Percentiles rank a stretch among this genome's conserved stretches.
Conservation (phyloP, 2,329 filamentous ascomycete species). For the Verticillium zaregamsianum region DNA sequence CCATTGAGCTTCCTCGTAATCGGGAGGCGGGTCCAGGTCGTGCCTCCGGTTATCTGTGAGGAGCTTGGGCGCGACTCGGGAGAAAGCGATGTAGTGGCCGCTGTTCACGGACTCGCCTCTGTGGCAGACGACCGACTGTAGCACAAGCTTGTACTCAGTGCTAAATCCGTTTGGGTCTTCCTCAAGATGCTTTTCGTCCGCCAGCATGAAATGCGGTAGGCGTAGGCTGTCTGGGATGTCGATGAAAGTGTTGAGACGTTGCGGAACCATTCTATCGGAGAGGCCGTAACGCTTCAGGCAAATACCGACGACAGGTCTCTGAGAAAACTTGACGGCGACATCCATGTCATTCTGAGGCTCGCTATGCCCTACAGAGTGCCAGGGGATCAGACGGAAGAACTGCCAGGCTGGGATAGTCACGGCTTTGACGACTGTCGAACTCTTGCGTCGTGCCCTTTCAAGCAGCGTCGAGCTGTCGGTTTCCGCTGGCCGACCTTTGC, state of each 20-base stretch:
- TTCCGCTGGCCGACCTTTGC: constrained; percentile 39
- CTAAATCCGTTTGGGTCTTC: constrained; percentile 60
- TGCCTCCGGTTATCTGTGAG: constrained; percentile 56
- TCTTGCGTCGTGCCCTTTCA: constrained; percentile 39
- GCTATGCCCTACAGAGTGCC: constrained; percentile 64
- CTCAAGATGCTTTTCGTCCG: constrained; percentile 65
- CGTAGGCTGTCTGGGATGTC: constrained; percentile 82
- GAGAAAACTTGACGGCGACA: constrained; percentile 82
- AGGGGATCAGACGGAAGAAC: constrained; percentile 91
- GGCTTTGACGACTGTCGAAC: constrained; percentile 62
- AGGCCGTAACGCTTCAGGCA: constrained; percentile 89
- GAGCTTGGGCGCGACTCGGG: constrained; percentile 65
- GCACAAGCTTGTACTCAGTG: constrained; percentile 86
- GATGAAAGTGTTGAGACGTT: constrained; percentile 74
- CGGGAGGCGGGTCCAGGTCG: constrained; percentile 54
- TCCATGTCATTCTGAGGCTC: constrained; percentile 66
- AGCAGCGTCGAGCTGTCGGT: constrained; percentile 36
- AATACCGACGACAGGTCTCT: constrained; percentile 83
- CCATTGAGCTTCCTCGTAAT: constrained; percentile 74
- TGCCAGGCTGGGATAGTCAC: constrained; percentile 97
- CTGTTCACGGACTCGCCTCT: constrained; percentile 79
- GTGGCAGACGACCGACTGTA: constrained; percentile 92
- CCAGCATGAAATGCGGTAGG: constrained; percentile 80
- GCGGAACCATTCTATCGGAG: constrained; percentile 62
- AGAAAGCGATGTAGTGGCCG: constrained; percentile 87